A percentile compares a stretch with the other conserved stretches of the same genome.
These are phyloP conservation scores for Aegilops longissima DNA, from an alignment of 176 grass and related monocot species.

Conservation along the genomic window DNA sequence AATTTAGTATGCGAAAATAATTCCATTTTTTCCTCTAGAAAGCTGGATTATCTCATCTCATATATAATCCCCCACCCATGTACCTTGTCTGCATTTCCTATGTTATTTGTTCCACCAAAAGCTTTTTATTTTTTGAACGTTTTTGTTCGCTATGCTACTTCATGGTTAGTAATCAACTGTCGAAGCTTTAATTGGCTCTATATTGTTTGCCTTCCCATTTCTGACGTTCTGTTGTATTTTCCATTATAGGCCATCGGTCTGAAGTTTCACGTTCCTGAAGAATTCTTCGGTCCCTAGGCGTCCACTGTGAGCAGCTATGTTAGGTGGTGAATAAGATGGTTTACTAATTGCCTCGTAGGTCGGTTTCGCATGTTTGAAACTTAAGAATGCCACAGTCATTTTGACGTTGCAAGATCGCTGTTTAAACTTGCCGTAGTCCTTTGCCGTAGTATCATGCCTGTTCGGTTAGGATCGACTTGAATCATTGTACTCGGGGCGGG, in stretches of 20 bases:
- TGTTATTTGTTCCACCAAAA: background rate
- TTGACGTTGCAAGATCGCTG: background rate
- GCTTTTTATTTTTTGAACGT: background rate
- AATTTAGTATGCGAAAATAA: background rate
- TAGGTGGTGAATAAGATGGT: slow-evolving; percentile 9
- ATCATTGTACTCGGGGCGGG: background rate
- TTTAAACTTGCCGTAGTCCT: background rate
- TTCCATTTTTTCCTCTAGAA: background rate
- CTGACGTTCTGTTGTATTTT: slow-evolving; percentile 19
- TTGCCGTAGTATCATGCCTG: background rate
- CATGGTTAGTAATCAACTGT: background rate
- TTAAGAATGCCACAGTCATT: background rate
- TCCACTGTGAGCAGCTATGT: background rate
- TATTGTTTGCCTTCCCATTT: background rate
- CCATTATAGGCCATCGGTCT: slow-evolving; percentile 59
- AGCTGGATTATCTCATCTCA: background rate
- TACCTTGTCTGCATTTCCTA: background rate
- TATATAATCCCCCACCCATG: background rate
- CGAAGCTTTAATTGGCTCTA: background rate
- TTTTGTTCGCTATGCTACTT: background rate
- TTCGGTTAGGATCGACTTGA: background rate
- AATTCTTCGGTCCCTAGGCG: slow-evolving; percentile 47
- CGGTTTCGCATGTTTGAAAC: background rate
- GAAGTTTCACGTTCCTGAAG: slow-evolving; percentile 78
- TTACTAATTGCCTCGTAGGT: background rate